Conservation (phyloP, 345 rosid genomes). For the Limnanthes douglasii region DNA sequence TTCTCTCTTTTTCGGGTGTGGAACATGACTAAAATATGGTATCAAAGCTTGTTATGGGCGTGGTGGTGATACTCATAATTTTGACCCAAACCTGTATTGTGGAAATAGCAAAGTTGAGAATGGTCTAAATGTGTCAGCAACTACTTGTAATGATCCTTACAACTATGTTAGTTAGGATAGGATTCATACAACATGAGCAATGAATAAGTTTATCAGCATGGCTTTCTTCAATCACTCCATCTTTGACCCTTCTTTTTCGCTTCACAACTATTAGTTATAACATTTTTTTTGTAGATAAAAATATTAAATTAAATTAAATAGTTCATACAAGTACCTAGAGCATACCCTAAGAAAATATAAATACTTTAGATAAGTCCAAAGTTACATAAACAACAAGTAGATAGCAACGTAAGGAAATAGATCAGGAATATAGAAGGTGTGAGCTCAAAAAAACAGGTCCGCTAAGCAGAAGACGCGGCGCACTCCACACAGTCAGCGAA, state of each 20-base stretch:
- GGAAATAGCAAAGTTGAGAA: conserved; percentile 31
- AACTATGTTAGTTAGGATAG: conserved; percentile 54
- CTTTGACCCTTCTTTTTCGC: conserved; percentile 39
- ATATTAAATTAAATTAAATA: too few species aligned
- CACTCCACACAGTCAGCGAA: too few species aligned
- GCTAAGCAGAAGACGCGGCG: too few species aligned
- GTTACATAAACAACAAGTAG: too few species aligned
- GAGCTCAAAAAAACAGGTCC: too few species aligned
- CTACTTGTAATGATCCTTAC: conserved; percentile 34
- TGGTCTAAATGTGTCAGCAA: conserved; percentile 16
- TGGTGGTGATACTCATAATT: conserved; percentile 37
- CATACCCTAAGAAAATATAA: too few species aligned
- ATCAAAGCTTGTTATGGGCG: conserved; percentile 43
- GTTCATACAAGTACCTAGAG: too few species aligned
- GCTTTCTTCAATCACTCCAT: conserved; percentile 32
- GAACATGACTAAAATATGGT: conserved; percentile 28
- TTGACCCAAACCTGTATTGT: conserved; percentile 21
- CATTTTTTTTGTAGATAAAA: too few species aligned
- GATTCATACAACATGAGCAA: conserved; percentile 46
- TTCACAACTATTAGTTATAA: conserved; percentile 22
- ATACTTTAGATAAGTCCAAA: too few species aligned
- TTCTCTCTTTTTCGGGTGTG: not conserved
- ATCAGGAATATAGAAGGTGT: too few species aligned
- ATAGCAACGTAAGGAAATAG: too few species aligned
- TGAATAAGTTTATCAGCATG: conserved; percentile 23